These are phyloP conservation scores for Candida nemodendra DNA, from an alignment of 805 yeast species.

Conservation along the genomic window DNA sequence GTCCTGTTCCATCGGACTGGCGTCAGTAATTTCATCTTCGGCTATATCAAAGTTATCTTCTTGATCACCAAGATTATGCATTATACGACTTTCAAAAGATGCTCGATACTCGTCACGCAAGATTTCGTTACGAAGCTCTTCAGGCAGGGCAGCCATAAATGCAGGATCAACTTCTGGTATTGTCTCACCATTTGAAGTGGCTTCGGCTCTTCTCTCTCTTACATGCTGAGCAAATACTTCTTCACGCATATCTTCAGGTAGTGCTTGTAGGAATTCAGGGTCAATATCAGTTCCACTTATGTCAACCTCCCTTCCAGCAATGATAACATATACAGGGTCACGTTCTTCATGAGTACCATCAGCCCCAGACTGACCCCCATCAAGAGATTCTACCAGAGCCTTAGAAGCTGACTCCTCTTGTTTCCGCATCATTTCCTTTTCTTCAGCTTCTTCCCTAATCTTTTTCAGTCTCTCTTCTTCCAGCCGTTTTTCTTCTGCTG, in stretches of 20 bases:
- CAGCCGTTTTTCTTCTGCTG: slow-evolving; percentile 30
- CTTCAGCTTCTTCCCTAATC: slow-evolving; percentile 29
- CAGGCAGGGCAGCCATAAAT: slow-evolving; percentile 79
- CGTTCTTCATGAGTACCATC: slow-evolving; percentile 3
- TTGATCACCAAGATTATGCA: slow-evolving; percentile 14
- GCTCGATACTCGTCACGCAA: slow-evolving; percentile 30
- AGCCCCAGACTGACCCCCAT: slow-evolving; percentile 10
- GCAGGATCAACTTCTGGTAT: slow-evolving; percentile 74
- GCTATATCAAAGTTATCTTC: slow-evolving; percentile 13
- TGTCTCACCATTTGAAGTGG: slow-evolving; percentile 37
- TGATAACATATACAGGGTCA: slow-evolving; percentile 64
- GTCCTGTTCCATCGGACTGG: slow-evolving; percentile 18
- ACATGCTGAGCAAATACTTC: slow-evolving; percentile 87
- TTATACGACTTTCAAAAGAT: slow-evolving; percentile 17
- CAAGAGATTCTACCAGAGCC: slow-evolving; percentile 25
- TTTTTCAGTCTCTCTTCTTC: slow-evolving; percentile 27
- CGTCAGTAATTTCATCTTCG: slow-evolving; percentile 23
- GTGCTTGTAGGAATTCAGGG: slow-evolving; percentile 83
- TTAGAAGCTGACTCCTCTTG: slow-evolving; percentile 36
- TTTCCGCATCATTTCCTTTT: slow-evolving; percentile 28
- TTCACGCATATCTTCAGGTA: slow-evolving; percentile 90
- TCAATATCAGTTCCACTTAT: slow-evolving; percentile 89
- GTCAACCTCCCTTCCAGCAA: slow-evolving; percentile 79
- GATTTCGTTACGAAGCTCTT: slow-evolving; percentile 28
- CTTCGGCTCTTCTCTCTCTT: slow-evolving; percentile 68